These are phyloP conservation scores for Panellus pusillus DNA, from an alignment of 768 basidiomycete genomes.

Conservation along the genomic window DNA sequence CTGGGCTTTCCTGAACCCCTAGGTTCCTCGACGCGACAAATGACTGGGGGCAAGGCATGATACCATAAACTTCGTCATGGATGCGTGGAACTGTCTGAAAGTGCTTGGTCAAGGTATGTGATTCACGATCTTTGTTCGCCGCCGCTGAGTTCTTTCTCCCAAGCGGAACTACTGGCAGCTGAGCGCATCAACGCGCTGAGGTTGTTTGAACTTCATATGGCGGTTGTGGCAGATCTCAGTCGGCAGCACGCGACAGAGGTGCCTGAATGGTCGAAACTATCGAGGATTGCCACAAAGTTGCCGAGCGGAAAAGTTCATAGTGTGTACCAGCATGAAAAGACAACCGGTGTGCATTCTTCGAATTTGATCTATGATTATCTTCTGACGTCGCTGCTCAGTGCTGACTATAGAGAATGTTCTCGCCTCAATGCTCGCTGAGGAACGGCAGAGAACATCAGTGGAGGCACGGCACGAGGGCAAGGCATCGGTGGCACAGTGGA, in stretches of 20 bases:
- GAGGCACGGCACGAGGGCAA: not conserved
- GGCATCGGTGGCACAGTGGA: conserved; percentile 3
- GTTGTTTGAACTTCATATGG: conserved; percentile 16
- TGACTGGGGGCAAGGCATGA: conserved; percentile 8
- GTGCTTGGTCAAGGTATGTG: conserved; percentile 2
- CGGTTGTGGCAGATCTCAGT: conserved; percentile 8
- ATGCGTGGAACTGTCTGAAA: conserved; percentile 4
- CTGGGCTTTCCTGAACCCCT: conserved; percentile 7
- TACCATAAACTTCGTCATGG: conserved; percentile 8
- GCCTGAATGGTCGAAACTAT: not conserved
- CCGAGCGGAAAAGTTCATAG: not conserved
- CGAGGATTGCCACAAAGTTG: not conserved
- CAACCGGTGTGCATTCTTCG: not conserved
- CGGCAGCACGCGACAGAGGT: conserved; percentile 8
- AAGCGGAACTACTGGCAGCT: conserved; percentile 3
- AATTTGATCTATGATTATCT: not conserved
- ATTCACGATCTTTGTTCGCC: not conserved
- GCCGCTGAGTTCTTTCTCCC: not conserved
- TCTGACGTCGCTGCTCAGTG: not conserved
- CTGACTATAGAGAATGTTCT: conserved; percentile 5
- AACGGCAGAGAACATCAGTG: not conserved
- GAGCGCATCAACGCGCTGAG: conserved; percentile 4
- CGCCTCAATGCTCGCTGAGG: not conserved
- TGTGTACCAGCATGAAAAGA: conserved; percentile 8
- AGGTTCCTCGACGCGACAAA: conserved; percentile 10